Evolutionary conservation across 2,329 filamentous ascomycete genomes (phyloP).

Genomic region (Dichotomopilus funicola): DNA sequence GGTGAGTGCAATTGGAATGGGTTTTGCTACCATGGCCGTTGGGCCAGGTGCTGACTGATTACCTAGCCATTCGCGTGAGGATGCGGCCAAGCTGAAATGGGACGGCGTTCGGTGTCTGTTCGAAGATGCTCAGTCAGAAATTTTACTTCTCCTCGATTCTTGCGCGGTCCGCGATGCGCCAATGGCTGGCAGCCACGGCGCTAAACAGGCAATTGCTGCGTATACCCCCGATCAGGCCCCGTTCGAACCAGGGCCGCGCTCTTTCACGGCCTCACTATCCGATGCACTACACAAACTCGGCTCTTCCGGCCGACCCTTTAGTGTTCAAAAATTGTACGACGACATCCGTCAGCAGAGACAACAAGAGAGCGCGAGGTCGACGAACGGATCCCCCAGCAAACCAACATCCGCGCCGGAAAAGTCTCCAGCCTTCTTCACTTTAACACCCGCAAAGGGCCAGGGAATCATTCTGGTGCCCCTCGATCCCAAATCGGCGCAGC

Average conservation of each 20-base stretch:
- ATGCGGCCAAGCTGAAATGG: constrained; percentile 58
- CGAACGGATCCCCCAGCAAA: constrained; percentile 39
- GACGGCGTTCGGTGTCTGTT: constrained; percentile 55
- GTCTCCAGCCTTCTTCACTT: constrained; percentile 47
- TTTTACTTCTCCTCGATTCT: constrained; percentile 57
- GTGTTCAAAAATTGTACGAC: constrained; percentile 49
- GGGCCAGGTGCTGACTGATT: constrained; percentile 20
- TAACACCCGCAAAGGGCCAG: constrained; percentile 49
- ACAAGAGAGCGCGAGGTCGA: constrained; percentile 37
- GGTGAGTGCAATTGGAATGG: constrained; percentile 39
- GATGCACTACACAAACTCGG: constrained; percentile 50
- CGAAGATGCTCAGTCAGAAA: constrained; percentile 57
- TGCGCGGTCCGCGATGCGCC: constrained; percentile 49
- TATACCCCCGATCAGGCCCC: constrained; percentile 45
- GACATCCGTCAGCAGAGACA: constrained; percentile 44
- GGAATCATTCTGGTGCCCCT: constrained; percentile 48
- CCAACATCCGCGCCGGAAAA: constrained; percentile 31
- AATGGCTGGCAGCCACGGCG: constrained; percentile 45
- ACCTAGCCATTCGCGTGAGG: constrained; percentile 48
- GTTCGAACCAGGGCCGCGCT: constrained; percentile 40
- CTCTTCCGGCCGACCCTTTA: constrained; percentile 47
- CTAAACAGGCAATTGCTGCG: constrained; percentile 59
- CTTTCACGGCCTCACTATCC: constrained; percentile 52
- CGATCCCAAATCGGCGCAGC: constrained; percentile 27
- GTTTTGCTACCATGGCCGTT: neutral